phyloP scores from a whole-genome alignment of 352 stramenopile genomes.

The Phytophthora constricta region DNA sequence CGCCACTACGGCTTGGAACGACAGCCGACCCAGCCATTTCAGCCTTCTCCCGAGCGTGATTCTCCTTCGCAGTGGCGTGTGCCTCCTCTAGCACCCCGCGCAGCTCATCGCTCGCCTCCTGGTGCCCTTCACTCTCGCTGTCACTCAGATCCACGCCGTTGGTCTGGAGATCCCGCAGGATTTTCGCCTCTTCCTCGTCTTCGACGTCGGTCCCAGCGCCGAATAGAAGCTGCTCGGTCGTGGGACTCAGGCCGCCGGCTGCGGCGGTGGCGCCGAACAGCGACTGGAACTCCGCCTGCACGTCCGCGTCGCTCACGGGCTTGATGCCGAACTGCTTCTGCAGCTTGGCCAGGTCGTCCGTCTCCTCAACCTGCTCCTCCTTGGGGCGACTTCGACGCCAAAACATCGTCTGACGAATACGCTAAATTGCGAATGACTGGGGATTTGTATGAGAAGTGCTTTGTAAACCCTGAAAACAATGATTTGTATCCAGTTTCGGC shows the following conservation, averaged over 20 bases:
- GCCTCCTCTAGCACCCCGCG: constrained; percentile 43
- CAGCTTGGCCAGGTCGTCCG: constrained; percentile 62
- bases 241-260: constrained; percentile 42
- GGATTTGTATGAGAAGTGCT: too few species aligned
- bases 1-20: background rate
- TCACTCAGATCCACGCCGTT: constrained; percentile 37
- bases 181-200: constrained; percentile 68
- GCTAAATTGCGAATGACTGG: background rate
- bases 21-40: constrained; percentile 20
- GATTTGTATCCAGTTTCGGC: too few species aligned
- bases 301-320: constrained; percentile 68
- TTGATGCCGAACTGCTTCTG: constrained; percentile 84
- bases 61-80: constrained; percentile 39
- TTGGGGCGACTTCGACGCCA: constrained; percentile 58
- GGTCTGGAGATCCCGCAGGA: constrained; percentile 61
- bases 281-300: constrained; percentile 67
- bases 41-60: constrained; percentile 27
- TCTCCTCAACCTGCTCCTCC: constrained; percentile 21
- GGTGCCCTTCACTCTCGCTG: constrained; percentile 30
- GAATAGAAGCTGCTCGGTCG: constrained; percentile 55
- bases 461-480: too few species aligned
- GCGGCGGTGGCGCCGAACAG: constrained; percentile 44
- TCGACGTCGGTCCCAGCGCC: constrained; percentile 30
- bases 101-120: constrained; percentile 46
- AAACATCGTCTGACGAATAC: constrained; percentile 62